Base-by-base conservation (phyloP, 345 rosid species). In the Hirschfeldia incana region DNA sequence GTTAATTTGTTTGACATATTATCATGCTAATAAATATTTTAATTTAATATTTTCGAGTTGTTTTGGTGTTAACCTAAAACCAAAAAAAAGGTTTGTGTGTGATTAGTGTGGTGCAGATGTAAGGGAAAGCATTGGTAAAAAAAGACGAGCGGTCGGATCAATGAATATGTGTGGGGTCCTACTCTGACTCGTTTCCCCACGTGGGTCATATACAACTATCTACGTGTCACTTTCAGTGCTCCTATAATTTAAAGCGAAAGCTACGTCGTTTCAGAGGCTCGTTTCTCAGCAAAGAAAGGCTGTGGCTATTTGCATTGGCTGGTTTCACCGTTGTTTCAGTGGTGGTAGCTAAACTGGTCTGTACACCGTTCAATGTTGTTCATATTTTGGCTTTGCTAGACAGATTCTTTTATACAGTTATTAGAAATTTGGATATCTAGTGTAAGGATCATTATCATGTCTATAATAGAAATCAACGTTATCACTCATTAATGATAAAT, bases 141-240 rank as follows among this genome's bases (percentile, higher is more conserved):
- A 60, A 70, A 49, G 57, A 69, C 0, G 13, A 65, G 49, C 73
- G 68, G 68, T 78, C 81, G 81, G 81, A 29, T 15, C 46, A 5
- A 64, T 63, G 65, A 70, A 39, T 64, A 64, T 6, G 46, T 37
- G 5, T 72, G 76, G 76, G 72, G 81, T 71, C 81, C 72, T 8
- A 30, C 8, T 71, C 10, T 65, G 30, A 6, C 4, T 57, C 5
- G 28, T 32, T 36, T 13, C 44, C 17, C 61, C 73, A 78, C 81
- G 73, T 72, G 77, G 72, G 62, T 68, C 77, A 57, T 66, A 39
- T 2, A 16, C 6, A 55, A 17, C 36, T 70, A 8, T 64, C 36
- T 63, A 70, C 71, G 81, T 70, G 71, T 70, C 70, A 36, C 4
- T 63, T 63, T 77, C 42, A 3, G 6, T 64, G 59, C 2, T 77